Evolutionary conservation across 495 filamentous ascomycete genomes (phyloP), one percentile per base, ranked within the genome.

Genomic region (Podospora conica): DNA sequence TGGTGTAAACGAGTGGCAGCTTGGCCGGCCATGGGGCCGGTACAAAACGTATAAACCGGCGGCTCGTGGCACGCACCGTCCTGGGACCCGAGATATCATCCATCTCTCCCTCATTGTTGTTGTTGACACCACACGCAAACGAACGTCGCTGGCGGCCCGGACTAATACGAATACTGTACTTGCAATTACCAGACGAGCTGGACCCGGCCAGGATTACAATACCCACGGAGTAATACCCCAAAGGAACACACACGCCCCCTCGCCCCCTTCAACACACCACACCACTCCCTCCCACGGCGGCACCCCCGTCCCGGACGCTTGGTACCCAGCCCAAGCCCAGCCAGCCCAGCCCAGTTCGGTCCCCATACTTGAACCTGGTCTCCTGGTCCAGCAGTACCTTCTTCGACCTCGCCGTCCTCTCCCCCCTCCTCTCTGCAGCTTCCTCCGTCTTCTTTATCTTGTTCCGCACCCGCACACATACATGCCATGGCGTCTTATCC

Each of bases 401-500:
- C n/a, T 59, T 70, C 65, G 66, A 68, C 57, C 65, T 67, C 67
- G 21, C 61, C 61, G 54, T 64, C 29, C 8, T 60, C 48, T 20
- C 5, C 12, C 63, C 22, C 73, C 69, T 61, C 71, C 65, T 65
- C 68, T 73, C 66, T 69, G 55, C 69, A 66, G 53, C 54, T 66
- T 68, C 56, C 64, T 70, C 60, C 65, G 40, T 6, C 40, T 48
- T 48, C 40, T 48, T 48, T 48, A 48, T 48, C 40, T 48, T n/a
- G 18, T 48, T n/a, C 68, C 56, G 20, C 65, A 24, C 65, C 69
- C 68, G 53, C 67, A 67, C n/a, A n/a, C n/a, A n/a, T n/a, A n/a
- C 70, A 68, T 76, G 69, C 79, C 73, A 84, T 84, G 82, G 81
- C 82, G 77, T 82, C 81, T 68, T 79, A 75, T 73, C 73, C 79